Evolutionary conservation across 2,329 filamentous ascomycete genomes (phyloP).

Genomic region (Paecilomyces dactylethromorphus): DNA sequence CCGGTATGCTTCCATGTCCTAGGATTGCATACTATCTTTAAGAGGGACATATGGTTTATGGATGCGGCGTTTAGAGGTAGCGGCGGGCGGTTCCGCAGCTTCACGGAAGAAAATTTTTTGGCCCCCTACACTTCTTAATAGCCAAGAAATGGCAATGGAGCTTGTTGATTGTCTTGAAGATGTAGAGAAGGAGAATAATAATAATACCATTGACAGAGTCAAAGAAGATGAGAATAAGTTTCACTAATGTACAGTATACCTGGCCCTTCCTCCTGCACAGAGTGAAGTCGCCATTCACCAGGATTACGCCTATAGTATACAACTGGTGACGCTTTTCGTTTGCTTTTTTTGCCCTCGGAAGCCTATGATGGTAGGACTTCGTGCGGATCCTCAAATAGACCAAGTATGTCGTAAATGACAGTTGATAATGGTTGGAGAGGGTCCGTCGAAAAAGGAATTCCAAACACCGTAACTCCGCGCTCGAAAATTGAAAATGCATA

Average conservation of each 20-base stretch:
- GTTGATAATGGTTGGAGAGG: neutral
- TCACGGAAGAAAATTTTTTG: no score
- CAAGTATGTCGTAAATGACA: neutral
- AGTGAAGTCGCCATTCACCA: neutral
- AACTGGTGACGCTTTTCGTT: neutral
- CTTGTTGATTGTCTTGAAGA: neutral
- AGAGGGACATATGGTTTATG: no score
- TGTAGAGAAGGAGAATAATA: neutral
- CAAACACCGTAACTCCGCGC: constrained; percentile 8
- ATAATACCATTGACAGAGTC: neutral
- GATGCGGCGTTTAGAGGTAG: no score
- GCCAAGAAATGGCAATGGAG: neutral
- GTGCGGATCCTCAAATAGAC: neutral
- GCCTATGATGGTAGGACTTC: neutral
- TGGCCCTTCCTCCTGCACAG: neutral
- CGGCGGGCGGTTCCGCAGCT: no score
- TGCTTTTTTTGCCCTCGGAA: neutral
- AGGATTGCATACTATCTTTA: no score
- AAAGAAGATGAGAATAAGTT: neutral
- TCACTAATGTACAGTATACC: neutral
- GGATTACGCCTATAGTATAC: neutral
- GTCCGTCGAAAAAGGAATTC: neutral
- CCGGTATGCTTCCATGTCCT: no score
- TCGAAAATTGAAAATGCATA: constrained; percentile 4
- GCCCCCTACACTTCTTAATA: neutral